Conservation (phyloP, 1,139 yeast species). For the Scheffersomyces parashehatae region DNA sequence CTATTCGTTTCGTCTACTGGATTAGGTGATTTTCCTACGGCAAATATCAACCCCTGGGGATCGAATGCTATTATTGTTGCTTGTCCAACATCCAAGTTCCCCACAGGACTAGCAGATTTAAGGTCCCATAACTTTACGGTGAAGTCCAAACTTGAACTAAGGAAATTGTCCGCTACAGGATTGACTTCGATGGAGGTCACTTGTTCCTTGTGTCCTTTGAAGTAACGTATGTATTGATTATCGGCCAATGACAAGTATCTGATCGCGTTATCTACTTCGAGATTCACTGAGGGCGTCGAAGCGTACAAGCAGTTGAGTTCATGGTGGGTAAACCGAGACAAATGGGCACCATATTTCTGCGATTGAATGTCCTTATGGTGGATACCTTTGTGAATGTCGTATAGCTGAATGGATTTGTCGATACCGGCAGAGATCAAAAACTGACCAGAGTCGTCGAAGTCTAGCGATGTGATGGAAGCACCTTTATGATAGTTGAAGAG, state of each 20-base stretch:
- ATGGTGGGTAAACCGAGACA: slow-evolving; percentile 82
- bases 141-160: slow-evolving; percentile 73
- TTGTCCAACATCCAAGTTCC: slow-evolving; percentile 58
- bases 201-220: slow-evolving; percentile 78
- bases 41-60: slow-evolving; percentile 81
- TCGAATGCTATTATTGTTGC: slow-evolving; percentile 68
- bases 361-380: slow-evolving; percentile 69
- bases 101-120: slow-evolving; percentile 60
- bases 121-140: slow-evolving; percentile 89
- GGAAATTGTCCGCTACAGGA: slow-evolving; percentile 67
- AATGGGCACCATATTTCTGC: slow-evolving; percentile 89
- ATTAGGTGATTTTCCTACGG: slow-evolving; percentile 52
- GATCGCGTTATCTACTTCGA: slow-evolving; percentile 60
- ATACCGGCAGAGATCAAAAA: slow-evolving; percentile 75
- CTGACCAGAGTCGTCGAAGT: slow-evolving; percentile 85
- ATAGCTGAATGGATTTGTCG: slow-evolving; percentile 82
- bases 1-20: slow-evolving; percentile 1
- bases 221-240: slow-evolving; percentile 79
- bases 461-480: slow-evolving; percentile 72
- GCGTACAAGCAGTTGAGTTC: slow-evolving; percentile 78
- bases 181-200: slow-evolving; percentile 74
- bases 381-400: slow-evolving; percentile 72
- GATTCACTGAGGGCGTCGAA: slow-evolving; percentile 53
- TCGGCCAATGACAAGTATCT: slow-evolving; percentile 77
- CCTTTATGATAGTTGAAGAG: slow-evolving; percentile 57